phyloP scores from a whole-genome alignment of 2,329 filamentous ascomycete species.

The Cercospora citrullina region DNA sequence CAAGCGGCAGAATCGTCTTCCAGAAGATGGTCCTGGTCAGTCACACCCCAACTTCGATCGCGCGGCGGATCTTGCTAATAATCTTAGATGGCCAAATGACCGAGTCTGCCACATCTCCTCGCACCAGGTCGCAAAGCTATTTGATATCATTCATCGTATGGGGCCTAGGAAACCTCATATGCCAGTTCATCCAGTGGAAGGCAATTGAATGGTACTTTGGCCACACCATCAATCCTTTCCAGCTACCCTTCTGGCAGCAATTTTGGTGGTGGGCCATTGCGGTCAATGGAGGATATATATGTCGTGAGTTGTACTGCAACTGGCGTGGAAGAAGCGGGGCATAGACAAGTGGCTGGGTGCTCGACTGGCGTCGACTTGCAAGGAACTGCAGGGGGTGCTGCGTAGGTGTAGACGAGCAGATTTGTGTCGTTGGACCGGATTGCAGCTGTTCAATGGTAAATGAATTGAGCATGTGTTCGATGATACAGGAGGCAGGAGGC shows the following conservation, averaged over 20 bases:
- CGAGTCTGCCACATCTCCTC: background rate
- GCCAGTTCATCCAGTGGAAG: background rate
- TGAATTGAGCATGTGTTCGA: background rate
- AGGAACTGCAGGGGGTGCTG: background rate
- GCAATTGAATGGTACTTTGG: background rate
- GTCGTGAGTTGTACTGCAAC: background rate
- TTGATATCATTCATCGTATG: background rate
- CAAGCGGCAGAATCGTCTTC: background rate
- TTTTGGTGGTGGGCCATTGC: background rate
- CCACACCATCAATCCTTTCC: background rate
- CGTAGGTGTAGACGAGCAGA: background rate
- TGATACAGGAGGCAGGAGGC: too few relatives aligned
- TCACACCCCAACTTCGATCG: background rate
- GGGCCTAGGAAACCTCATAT: background rate
- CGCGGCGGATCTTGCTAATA: background rate
- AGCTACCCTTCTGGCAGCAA: background rate
- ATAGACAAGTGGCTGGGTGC: too few relatives aligned
- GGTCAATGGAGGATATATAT: background rate
- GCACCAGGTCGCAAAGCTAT: background rate
- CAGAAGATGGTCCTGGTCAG: background rate
- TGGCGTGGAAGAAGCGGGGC: background rate
- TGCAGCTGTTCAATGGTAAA: background rate
- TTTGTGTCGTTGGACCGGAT: background rate
- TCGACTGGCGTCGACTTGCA: background rate
- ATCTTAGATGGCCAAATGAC: background rate